Evolutionary conservation across 176 grass and related monocot species (phyloP).

Genomic region (Themeda triandra): DNA sequence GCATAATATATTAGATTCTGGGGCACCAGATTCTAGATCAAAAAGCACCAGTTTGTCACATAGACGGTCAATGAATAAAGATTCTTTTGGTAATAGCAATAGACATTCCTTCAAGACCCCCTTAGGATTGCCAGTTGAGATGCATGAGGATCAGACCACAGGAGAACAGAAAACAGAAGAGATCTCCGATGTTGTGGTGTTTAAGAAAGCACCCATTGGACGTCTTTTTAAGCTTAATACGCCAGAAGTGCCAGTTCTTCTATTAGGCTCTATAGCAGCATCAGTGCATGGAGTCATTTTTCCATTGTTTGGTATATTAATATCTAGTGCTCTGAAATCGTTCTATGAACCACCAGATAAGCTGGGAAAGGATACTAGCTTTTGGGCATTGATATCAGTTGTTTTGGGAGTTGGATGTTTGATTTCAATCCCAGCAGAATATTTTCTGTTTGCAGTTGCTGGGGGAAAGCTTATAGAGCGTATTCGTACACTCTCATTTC

Average conservation of each 20-base stretch:
- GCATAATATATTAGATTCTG: background rate
- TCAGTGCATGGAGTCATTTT: slow-evolving; percentile 64
- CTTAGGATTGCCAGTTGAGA: slow-evolving; percentile 26
- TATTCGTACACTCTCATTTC: slow-evolving; percentile 56
- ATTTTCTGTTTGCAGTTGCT: slow-evolving; percentile 70
- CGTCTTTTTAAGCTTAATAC: slow-evolving; percentile 64
- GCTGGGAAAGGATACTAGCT: slow-evolving; percentile 57
- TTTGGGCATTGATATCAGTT: slow-evolving; percentile 63
- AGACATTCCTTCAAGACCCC: slow-evolving; percentile 39
- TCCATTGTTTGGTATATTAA: slow-evolving; percentile 54
- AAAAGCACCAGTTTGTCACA: slow-evolving; percentile 35
- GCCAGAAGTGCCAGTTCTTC: slow-evolving; percentile 61
- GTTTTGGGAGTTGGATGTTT: slow-evolving; percentile 41
- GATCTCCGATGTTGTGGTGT: background rate
- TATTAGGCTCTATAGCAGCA: slow-evolving; percentile 64
- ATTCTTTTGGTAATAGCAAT: slow-evolving; percentile 39
- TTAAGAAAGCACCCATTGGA: slow-evolving; percentile 39
- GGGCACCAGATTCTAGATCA: slow-evolving; percentile 22
- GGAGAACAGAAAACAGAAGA: slow-evolving; percentile 22
- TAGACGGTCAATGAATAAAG: slow-evolving; percentile 33
- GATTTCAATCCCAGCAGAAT: slow-evolving; percentile 42
- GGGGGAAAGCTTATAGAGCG: slow-evolving; percentile 78
- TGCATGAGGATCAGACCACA: slow-evolving; percentile 9
- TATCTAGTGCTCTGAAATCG: slow-evolving; percentile 53
- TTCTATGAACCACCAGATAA: slow-evolving; percentile 62